Percentiles rank a stretch among this genome's conserved stretches.
phyloP scores from a whole-genome alignment of 176 grass and related monocot species.

The Triticum timopheevii region DNA sequence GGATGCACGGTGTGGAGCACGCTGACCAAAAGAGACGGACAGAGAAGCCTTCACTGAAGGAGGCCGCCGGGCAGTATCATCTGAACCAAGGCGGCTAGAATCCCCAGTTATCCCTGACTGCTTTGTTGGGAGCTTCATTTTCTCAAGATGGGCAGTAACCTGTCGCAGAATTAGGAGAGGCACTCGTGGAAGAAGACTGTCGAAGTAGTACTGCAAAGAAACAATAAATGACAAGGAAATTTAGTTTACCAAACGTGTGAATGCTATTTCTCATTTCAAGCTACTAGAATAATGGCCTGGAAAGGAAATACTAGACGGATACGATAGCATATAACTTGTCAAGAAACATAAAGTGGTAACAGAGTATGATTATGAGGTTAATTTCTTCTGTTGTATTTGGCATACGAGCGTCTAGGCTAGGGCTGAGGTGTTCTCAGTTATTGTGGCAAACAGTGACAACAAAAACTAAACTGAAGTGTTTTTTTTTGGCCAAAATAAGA shows the following conservation, averaged over 20 bases:
- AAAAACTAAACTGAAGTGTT: background rate
- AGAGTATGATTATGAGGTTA: background rate
- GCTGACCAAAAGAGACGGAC: conserved; percentile 96
- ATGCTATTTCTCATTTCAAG: conserved; percentile 13
- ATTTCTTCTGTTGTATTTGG: background rate
- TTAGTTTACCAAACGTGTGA: conserved; percentile 4
- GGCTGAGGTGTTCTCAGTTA: background rate
- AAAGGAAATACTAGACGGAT: background rate
- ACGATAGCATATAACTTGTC: background rate
- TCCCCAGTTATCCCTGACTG: conserved; percentile 85
- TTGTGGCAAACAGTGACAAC: background rate
- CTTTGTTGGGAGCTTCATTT: conserved; percentile 84
- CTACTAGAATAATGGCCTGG: background rate
- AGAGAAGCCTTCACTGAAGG: conserved; percentile 94
- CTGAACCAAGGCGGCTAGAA: conserved; percentile 79
- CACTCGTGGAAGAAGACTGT: conserved; percentile 85
- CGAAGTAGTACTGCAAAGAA: conserved; percentile 89
- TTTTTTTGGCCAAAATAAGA: background rate
- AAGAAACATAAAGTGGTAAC: background rate
- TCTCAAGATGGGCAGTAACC: conserved; percentile 75
- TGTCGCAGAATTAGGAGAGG: conserved; percentile 78
- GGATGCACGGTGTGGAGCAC: conserved; percentile 93
- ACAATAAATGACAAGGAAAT: conserved; percentile 19
- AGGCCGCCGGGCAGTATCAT: conserved; percentile 82
- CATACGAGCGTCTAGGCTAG: background rate